Percentiles rank a stretch among this genome's conserved stretches.
Evolutionary conservation across 179 eudicot species (phyloP).

Genomic region (Silene vulgaris): DNA sequence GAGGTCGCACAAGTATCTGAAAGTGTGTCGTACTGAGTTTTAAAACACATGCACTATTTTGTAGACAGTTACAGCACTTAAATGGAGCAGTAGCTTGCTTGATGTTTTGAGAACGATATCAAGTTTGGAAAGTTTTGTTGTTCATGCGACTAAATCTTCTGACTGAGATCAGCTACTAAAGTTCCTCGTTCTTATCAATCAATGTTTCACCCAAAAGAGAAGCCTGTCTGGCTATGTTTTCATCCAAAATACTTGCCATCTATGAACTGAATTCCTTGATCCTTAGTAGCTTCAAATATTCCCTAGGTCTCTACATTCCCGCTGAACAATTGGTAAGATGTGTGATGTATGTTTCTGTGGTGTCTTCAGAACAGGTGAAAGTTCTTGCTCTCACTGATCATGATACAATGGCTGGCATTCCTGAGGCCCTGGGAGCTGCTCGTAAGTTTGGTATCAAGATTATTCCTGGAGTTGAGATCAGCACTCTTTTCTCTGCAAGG

Average conservation of each 20-base stretch:
- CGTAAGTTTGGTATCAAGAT: constrained; percentile 75
- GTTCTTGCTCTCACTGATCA: constrained; percentile 96
- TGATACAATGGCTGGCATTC: constrained; percentile 94
- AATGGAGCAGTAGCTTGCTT: not conserved
- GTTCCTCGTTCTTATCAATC: too few species aligned
- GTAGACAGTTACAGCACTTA: not conserved
- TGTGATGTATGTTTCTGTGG: constrained; percentile 30
- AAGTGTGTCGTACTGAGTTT: not conserved
- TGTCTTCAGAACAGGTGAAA: constrained; percentile 86
- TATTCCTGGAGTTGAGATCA: constrained; percentile 95
- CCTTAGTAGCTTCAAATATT: not conserved
- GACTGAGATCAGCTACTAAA: too few species aligned
- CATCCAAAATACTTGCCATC: not conserved
- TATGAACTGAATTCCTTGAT: not conserved
- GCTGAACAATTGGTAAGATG: constrained; percentile 21
- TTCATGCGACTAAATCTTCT: too few species aligned
- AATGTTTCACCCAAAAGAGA: too few species aligned
- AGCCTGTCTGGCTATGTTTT: not conserved
- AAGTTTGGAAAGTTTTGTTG: not conserved
- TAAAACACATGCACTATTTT: not conserved
- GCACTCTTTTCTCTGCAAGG: constrained; percentile 73
- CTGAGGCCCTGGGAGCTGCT: constrained; percentile 86
- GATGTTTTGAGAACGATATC: not conserved
- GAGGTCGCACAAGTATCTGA: not conserved
- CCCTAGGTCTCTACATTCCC: not conserved